Conservation (phyloP, 2,329 filamentous ascomycete species). For the Beauveria medogensis region DNA sequence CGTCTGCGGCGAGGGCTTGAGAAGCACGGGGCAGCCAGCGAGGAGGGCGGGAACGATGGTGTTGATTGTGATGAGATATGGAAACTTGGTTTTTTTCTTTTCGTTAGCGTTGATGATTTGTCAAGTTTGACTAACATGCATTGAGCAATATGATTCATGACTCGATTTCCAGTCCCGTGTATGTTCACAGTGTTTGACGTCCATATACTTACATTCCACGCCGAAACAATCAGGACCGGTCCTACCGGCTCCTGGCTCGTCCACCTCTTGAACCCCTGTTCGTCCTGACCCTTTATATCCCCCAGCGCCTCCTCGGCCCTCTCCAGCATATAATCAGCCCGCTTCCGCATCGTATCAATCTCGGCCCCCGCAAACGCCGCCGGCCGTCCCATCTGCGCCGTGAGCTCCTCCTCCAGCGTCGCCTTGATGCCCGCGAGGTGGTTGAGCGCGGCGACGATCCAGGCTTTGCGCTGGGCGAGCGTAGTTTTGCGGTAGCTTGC, state of each 20-base stretch:
- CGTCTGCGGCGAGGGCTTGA: constrained; percentile 92
- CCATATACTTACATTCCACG: constrained; percentile 73
- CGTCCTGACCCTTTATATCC: constrained; percentile 72
- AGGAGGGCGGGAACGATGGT: constrained; percentile 86
- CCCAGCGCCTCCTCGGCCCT: constrained; percentile 70
- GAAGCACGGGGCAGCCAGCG: constrained; percentile 80
- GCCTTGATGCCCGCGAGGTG: constrained; percentile 63
- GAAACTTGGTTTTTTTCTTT: constrained; percentile 53
- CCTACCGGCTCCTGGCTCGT: constrained; percentile 84
- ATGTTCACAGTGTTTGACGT: neutral
- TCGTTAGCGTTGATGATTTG: constrained; percentile 10
- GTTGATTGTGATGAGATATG: constrained; percentile 89
- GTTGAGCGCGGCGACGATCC: constrained; percentile 71
- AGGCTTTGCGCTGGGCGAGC: constrained; percentile 66
- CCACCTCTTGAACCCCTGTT: constrained; percentile 83
- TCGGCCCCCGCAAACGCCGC: constrained; percentile 81
- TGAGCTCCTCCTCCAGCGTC: constrained; percentile 75
- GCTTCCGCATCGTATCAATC: constrained; percentile 74
- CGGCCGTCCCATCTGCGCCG: constrained; percentile 90
- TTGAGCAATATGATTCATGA: too few relatives aligned
- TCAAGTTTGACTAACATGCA: too few relatives aligned
- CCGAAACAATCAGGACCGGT: constrained; percentile 81
- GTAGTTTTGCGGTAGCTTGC: constrained; percentile 65
- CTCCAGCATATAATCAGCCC: constrained; percentile 77
- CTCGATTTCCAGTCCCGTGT: too few relatives aligned